Percentiles rank a stretch among this genome's conserved stretches.
Evolutionary conservation across 106 monocot species (phyloP).

Genomic region (Triglochin maritima): DNA sequence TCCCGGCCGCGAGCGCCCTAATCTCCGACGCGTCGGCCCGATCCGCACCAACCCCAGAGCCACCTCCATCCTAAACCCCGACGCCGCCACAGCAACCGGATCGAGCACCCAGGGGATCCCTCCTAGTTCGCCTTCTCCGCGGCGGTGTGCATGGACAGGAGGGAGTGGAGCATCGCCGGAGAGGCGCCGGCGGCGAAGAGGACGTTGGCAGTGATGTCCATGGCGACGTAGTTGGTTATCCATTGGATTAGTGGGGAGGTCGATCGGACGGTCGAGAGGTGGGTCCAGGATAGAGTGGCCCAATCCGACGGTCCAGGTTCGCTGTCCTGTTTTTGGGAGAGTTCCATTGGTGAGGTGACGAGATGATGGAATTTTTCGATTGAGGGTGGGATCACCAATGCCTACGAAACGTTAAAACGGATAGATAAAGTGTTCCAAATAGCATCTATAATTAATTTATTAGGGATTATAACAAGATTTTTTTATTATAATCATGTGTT

Average conservation of each 20-base stretch:
- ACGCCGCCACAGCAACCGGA: slow-evolving; percentile 77
- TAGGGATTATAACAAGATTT: too few relatives aligned
- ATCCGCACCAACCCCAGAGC: slow-evolving; percentile 34
- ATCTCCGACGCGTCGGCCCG: slow-evolving; percentile 66
- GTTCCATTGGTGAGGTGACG: too few relatives aligned
- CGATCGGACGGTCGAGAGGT: slow-evolving; percentile 34
- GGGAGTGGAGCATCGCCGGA: slow-evolving; percentile 80
- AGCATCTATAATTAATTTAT: too few relatives aligned
- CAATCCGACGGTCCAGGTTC: too few relatives aligned
- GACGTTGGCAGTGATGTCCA: slow-evolving; percentile 82
- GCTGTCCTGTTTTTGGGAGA: too few relatives aligned
- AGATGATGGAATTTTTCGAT: too few relatives aligned
- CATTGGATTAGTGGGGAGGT: slow-evolving; percentile 71
- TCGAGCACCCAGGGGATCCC: slow-evolving; percentile 80
- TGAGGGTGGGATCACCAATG: too few relatives aligned
- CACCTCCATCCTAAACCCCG: slow-evolving; percentile 59
- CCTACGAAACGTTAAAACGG: too few relatives aligned
- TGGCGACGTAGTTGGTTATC: slow-evolving; percentile 91
- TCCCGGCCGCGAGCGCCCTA: slow-evolving; percentile 38
- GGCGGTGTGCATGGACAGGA: slow-evolving; percentile 63
- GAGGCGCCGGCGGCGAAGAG: slow-evolving; percentile 84
- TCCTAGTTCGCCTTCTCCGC: slow-evolving; percentile 26
- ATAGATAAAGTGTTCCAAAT: too few relatives aligned
- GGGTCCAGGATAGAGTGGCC: slow-evolving; percentile 26
- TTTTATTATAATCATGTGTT: too few relatives aligned